phyloP scores from a whole-genome alignment of 371 early-diverging fungal genomes.

The Mucor piriformis region DNA sequence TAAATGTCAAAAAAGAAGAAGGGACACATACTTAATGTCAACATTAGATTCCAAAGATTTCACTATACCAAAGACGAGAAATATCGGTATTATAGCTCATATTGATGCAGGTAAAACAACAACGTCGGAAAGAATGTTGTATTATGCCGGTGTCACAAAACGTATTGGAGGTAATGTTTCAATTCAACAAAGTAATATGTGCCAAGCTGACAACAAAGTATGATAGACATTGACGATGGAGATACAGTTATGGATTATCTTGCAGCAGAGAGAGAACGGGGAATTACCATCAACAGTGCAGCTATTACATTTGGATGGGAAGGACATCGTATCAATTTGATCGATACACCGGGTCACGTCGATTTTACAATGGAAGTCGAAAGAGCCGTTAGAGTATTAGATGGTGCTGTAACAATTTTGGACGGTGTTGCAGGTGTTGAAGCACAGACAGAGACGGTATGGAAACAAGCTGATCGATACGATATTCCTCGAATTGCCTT shows the following conservation, averaged over 20 bases:
- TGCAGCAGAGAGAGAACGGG: slow-evolving; percentile 87
- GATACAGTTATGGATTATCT: slow-evolving; percentile 95
- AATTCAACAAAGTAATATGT: neutral
- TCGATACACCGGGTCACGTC: slow-evolving; percentile 97
- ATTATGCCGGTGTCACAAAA: slow-evolving; percentile 90
- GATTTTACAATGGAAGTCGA: slow-evolving; percentile 98
- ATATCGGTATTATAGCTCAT: slow-evolving; percentile 97
- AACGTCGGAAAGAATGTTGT: slow-evolving; percentile 96
- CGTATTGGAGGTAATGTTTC: slow-evolving; percentile 69
- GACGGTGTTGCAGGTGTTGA: slow-evolving; percentile 97
- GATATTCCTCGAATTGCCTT: slow-evolving; percentile 84
- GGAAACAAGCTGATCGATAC: slow-evolving; percentile 88
- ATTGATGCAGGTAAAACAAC: slow-evolving; percentile 98
- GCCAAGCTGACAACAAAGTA: neutral
- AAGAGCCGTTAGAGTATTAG: slow-evolving; percentile 88
- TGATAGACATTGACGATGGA: slow-evolving; percentile 83
- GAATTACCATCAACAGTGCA: slow-evolving; percentile 95
- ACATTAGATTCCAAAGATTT: slow-evolving; percentile 47
- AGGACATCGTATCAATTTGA: slow-evolving; percentile 83
- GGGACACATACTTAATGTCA: neutral
- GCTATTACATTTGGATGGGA: slow-evolving; percentile 94
- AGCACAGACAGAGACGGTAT: slow-evolving; percentile 95
- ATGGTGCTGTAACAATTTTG: slow-evolving; percentile 90
- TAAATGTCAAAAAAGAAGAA: slow-evolving; percentile 5
- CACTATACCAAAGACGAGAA: slow-evolving; percentile 73